These are phyloP conservation scores for Pythium biforme DNA, from an alignment of 352 stramenopile species.

Conservation along the genomic window DNA sequence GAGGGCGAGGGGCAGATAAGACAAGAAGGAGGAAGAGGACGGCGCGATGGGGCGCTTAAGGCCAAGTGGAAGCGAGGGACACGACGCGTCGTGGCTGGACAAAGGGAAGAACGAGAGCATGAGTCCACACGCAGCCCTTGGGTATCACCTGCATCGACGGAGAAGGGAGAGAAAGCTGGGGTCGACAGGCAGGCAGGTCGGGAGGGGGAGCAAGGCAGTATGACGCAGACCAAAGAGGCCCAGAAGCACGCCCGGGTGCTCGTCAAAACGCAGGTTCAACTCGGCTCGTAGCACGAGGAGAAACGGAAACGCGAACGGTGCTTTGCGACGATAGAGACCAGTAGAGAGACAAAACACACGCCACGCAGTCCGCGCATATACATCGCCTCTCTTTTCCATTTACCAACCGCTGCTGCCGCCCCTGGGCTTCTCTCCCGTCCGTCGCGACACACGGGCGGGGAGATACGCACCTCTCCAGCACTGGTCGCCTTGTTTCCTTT, in stretches of 20 bases:
- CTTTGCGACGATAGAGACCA: too few relatives aligned
- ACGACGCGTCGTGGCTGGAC: neutral
- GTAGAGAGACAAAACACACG: neutral
- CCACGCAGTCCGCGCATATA: constrained; percentile 2
- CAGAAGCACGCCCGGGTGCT: neutral
- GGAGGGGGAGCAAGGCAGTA: neutral
- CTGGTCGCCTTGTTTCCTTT: constrained; percentile 15
- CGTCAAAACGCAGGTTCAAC: neutral
- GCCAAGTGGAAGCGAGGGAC: neutral
- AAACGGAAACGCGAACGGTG: neutral
- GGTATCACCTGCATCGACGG: neutral
- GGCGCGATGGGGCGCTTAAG: neutral
- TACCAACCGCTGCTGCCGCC: neutral
- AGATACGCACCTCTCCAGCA: neutral
- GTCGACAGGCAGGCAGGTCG: neutral
- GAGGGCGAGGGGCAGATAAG: neutral
- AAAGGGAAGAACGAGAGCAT: neutral
- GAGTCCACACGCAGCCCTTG: neutral
- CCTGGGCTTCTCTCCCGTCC: constrained; percentile 2
- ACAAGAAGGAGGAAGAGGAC: neutral
- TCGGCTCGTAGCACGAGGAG: neutral
- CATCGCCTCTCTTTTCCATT: constrained; percentile 6
- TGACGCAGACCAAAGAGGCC: neutral
- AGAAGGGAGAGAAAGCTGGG: neutral
- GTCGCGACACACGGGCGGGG: neutral